Percentiles rank a stretch among this genome's conserved stretches.
These are phyloP conservation scores for Puya raimondii DNA, from an alignment of 176 grass and related monocot genomes.

Conservation along the genomic window DNA sequence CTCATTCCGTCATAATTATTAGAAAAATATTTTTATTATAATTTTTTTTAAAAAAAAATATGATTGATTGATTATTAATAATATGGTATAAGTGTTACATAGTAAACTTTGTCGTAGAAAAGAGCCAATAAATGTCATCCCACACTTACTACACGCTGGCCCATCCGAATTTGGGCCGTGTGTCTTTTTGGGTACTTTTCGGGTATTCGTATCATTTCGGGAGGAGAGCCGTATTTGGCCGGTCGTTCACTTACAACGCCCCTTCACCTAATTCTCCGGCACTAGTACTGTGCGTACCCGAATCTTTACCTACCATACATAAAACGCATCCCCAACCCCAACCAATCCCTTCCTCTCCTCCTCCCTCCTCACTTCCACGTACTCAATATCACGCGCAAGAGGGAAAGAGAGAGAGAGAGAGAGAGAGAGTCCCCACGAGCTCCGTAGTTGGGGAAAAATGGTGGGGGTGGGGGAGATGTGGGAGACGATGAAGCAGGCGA, in stretches of 20 bases:
- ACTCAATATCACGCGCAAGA: not conserved
- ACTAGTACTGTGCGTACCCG: not conserved
- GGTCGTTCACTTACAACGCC: not conserved
- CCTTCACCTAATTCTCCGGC: not conserved
- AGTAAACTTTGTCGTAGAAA: too few relatives aligned
- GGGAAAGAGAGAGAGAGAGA: not conserved
- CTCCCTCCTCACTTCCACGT: not conserved
- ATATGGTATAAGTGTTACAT: too few relatives aligned
- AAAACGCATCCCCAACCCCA: not conserved
- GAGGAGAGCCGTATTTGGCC: not conserved
- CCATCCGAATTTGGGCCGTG: not conserved
- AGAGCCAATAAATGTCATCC: too few relatives aligned
- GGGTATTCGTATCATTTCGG: not conserved
- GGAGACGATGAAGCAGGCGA: conserved; percentile 15
- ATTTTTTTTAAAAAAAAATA: too few relatives aligned
- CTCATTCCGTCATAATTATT: too few relatives aligned
- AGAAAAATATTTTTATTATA: too few relatives aligned
- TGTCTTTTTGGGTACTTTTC: not conserved
- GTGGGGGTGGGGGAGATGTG: conserved; percentile 26
- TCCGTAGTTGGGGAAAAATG: not conserved
- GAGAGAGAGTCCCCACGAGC: not conserved
- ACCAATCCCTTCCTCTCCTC: not conserved
- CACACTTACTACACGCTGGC: too few relatives aligned
- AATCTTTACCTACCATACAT: not conserved
- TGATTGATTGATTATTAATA: too few relatives aligned